phyloP scores from a whole-genome alignment of 257 asterid species.

The Solanum sitiens region DNA sequence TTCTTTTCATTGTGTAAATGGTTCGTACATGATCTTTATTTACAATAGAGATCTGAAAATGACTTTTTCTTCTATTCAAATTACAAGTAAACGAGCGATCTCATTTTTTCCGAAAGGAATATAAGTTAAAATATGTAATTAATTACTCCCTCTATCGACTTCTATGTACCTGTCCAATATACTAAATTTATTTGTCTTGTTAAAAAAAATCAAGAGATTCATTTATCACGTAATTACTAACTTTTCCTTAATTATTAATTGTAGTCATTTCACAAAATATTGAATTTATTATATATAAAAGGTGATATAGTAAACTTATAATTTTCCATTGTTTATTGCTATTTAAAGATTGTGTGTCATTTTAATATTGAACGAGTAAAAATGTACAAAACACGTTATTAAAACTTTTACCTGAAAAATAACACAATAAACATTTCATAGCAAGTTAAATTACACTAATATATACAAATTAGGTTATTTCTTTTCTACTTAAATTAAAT shows the following conservation, averaged over 20 bases:
- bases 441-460: not conserved
- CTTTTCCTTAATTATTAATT: too few species aligned
- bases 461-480: not conserved
- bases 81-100: not conserved
- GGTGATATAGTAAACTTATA: not conserved
- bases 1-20: not conserved
- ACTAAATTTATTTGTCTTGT: not conserved
- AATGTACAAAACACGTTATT: too few species aligned
- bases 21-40: not conserved
- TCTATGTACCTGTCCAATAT: not conserved
- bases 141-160: not conserved
- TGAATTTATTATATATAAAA: not conserved
- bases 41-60: not conserved
- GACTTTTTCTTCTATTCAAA: not conserved
- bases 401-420: not conserved
- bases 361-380: too few species aligned
- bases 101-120: not conserved
- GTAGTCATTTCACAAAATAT: too few species aligned
- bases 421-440: not conserved
- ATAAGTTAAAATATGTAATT: not conserved
- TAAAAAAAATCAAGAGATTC: too few species aligned
- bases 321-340: not conserved
- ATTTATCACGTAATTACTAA: too few species aligned
- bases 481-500: not conserved
- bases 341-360: not conserved